These are phyloP conservation scores for Clathrus columnatus DNA, from an alignment of 768 basidiomycete species.

Conservation along the genomic window DNA sequence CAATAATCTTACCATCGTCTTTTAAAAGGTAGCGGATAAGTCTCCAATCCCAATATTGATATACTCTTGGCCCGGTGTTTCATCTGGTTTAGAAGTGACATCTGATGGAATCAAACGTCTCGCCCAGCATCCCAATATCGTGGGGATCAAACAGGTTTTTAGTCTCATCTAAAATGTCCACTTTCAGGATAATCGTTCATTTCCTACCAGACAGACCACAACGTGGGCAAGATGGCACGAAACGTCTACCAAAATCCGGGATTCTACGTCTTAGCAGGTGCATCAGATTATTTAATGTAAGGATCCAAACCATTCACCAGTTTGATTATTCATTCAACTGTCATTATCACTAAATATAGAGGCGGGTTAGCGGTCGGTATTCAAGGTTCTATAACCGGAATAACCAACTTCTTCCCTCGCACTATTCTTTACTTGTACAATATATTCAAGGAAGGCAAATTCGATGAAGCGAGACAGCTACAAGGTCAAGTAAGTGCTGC, in stretches of 20 bases:
- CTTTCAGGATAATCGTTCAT: background rate
- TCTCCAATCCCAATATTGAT: constrained; percentile 83
- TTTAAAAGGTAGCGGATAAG: constrained; percentile 45
- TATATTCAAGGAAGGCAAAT: constrained; percentile 8
- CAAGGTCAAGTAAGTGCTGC: constrained; percentile 12
- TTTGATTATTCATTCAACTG: background rate
- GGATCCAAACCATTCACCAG: background rate
- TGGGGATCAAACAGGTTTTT: constrained; percentile 25
- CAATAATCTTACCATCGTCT: background rate
- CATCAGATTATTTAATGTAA: constrained; percentile 17
- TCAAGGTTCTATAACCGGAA: constrained; percentile 86
- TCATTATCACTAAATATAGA: background rate
- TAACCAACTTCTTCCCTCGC: constrained; percentile 46
- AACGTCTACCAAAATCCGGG: constrained; percentile 12
- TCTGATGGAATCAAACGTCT: constrained; percentile 23
- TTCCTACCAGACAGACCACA: constrained; percentile 21
- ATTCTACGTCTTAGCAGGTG: constrained; percentile 15
- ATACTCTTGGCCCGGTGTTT: constrained; percentile 49
- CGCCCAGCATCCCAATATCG: constrained; percentile 26
- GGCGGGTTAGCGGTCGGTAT: constrained; percentile 33
- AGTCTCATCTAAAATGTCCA: background rate
- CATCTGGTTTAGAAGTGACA: constrained; percentile 26
- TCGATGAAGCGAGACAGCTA: constrained; percentile 6
- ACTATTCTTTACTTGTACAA: constrained; percentile 8
- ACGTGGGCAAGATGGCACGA: constrained; percentile 25